Conservation (phyloP, 805 yeast species). For the Nakazawaea ernobii region DNA sequence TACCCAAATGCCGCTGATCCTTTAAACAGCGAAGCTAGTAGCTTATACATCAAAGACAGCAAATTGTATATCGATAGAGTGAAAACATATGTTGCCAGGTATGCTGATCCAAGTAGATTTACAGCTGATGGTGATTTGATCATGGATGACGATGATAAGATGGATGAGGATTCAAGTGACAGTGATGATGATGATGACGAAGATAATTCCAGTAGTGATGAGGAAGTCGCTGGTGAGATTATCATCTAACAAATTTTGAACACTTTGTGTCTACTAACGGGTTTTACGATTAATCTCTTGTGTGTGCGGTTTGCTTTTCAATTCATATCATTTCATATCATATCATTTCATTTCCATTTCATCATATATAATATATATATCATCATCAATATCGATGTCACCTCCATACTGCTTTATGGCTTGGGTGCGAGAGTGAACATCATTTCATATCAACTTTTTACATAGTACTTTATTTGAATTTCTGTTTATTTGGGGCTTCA, state of each 20-base stretch:
- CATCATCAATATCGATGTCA: not conserved
- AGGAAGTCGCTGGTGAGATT: constrained; percentile 28
- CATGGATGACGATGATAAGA: constrained; percentile 20
- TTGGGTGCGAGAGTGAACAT: no score
- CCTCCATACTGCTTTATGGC: no score
- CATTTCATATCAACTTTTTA: no score
- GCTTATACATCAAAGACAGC: constrained; percentile 65
- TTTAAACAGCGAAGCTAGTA: constrained; percentile 83
- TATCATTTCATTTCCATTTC: not conserved
- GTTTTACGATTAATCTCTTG: not conserved
- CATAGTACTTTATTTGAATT: no score
- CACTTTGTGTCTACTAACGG: not conserved
- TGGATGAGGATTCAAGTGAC: constrained; percentile 17
- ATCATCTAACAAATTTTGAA: constrained; percentile 3
- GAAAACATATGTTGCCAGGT: constrained; percentile 63
- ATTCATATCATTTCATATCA: not conserved
- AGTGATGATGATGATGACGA: constrained; percentile 23
- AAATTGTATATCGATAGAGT: constrained; percentile 64
- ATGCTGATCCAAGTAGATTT: constrained; percentile 42
- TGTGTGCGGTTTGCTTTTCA: not conserved
- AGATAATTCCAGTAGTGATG: constrained; percentile 22
- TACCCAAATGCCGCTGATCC: constrained; percentile 97
- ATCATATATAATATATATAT: no score
- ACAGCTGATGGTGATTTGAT: constrained; percentile 18
- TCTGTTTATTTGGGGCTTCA: no score